Base-by-base conservation (phyloP, 345 rosid species). In the Citrus australasica region DNA sequence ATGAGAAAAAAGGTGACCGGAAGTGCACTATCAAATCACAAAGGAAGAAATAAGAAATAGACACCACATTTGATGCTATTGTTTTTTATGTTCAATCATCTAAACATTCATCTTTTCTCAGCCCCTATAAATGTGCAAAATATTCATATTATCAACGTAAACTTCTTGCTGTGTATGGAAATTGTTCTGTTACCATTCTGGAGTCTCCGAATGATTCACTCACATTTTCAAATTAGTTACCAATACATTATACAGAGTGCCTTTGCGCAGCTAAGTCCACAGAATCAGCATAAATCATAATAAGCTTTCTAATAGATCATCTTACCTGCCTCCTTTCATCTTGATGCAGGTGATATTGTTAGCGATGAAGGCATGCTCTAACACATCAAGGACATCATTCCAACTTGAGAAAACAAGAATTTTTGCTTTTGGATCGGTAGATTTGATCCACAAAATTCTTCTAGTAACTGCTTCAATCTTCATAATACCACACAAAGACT, bases 331-430 rank as follows among this genome's bases (percentile, higher is more conserved):
- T 73, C 98, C 99, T 91, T 92, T 93, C 97, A 93, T 93, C 75
- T 96, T 90, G 77, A 86, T 75, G 75, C 87, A 92, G 33, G 97
- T 84, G 80, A 95, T 90, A 66, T 82, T 78, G 69, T 93, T 92
- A 38, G 95, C 85, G 51, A 85, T 70, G 65, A 95, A 90, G 76
- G 99, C 92, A 83, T 95, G 97, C 70, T 90, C 97, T 79, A 95
- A 86, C 74, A 95, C 98, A 82, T 93, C 98, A 82, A 95, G 99
- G 78, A 95, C 99, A 86, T 93, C 99, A 22, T 95, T 93, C 98
- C 99, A 95, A 85, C 99, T 93, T 51, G 98, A 93, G 88, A 92
- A 95, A 78, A 92, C 97, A 67, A 95, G 93, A 81, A 95, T 96
- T 87, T 95, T 95, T 9, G 97, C 93, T 51, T 85, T 72, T 13